Percentiles rank a stretch among this genome's conserved stretches.
Evolutionary conservation across 805 yeast species (phyloP).

Genomic region (Pichia paraexigua): DNA sequence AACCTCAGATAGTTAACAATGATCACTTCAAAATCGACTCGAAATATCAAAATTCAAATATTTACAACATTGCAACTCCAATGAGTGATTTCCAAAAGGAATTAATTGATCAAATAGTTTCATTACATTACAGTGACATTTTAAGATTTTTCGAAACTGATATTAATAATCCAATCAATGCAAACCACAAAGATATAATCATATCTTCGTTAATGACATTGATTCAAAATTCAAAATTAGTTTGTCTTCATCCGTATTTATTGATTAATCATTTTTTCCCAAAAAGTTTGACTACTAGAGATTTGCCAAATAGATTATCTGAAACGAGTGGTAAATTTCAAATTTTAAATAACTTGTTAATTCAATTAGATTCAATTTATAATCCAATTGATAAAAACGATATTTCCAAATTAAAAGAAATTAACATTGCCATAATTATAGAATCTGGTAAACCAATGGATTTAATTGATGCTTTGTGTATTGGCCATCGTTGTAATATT

Average conservation of each 20-base stretch:
- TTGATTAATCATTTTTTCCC: constrained; percentile 83
- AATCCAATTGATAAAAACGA: constrained; percentile 18
- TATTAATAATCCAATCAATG: constrained; percentile 13
- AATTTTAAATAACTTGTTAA: constrained; percentile 56
- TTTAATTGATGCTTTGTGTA: constrained; percentile 58
- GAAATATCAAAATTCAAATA: constrained; percentile 39
- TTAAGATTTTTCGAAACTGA: constrained; percentile 72
- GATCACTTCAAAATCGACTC: constrained; percentile 33
- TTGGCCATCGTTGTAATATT: constrained; percentile 52
- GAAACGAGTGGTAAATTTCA: constrained; percentile 82
- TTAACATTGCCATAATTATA: constrained; percentile 63
- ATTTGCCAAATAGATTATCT: constrained; percentile 59
- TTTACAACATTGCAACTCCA: constrained; percentile 73
- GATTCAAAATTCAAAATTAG: constrained; percentile 66
- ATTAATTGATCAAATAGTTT: constrained; percentile 83
- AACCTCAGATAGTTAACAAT: constrained; percentile 66
- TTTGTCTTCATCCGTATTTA: constrained; percentile 83
- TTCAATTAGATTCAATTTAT: constrained; percentile 37
- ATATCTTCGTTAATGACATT: constrained; percentile 72
- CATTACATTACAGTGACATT: constrained; percentile 86
- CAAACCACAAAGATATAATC: constrained; percentile 36
- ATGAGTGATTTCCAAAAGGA: constrained; percentile 83
- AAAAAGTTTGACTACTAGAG: constrained; percentile 61
- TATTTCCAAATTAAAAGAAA: constrained; percentile 11
- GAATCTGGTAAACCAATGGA: constrained; percentile 65